Base-by-base conservation (phyloP, 2,329 filamentous ascomycete genomes). In the Teratosphaeria viscida region DNA sequence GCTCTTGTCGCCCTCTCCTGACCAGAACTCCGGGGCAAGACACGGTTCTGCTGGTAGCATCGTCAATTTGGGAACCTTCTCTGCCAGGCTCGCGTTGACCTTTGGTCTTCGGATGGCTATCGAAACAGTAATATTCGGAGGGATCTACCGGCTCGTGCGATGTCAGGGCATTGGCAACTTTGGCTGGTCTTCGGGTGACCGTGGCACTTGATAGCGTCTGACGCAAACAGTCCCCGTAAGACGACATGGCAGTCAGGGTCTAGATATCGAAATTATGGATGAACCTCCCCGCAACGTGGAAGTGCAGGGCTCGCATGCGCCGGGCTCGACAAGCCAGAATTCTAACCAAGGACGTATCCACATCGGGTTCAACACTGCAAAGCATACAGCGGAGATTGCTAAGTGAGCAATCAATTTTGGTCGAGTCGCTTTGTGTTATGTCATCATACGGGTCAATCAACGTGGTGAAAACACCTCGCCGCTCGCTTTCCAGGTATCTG, bases 51-150 rank as follows among this genome's bases (percentile, higher is more conserved):
- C 32, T 63, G 61, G 39, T 65, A 67, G 23, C 54, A 68, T 19
- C 43, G 43, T 10, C 43, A 6, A 49, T n/a, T 5, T 49, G 5
- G 43, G 43, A 49, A 49, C 43, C 8, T 23, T 23, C 8, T 19
- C 11, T 10, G 16, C 10, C 12, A 66, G 67, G 8, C 61, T 71
- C 11, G 60, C 62, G 4, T 54, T 69, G 16, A 63, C 64, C 2
- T 54, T 69, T 23, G 55, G 60, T 49, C 43, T 49, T 19, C 43
- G 43, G 14, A 43, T 58, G 11, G 59, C 62, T 0, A 52, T 65
- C 2, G 63, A 69, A 14, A 57, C 60, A 2, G 16, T 63, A 2
- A 34, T 66, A 7, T 70, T 68, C 57, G 61, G 60, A 11, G 62
- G 60, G 5, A 47, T 68, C 3, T 67, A 63, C 52, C 55, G 52